Evolutionary conservation across 2,329 filamentous ascomycete genomes (phyloP), one percentile per base, ranked within the genome.

Genomic region (Aspergillus melleus): DNA sequence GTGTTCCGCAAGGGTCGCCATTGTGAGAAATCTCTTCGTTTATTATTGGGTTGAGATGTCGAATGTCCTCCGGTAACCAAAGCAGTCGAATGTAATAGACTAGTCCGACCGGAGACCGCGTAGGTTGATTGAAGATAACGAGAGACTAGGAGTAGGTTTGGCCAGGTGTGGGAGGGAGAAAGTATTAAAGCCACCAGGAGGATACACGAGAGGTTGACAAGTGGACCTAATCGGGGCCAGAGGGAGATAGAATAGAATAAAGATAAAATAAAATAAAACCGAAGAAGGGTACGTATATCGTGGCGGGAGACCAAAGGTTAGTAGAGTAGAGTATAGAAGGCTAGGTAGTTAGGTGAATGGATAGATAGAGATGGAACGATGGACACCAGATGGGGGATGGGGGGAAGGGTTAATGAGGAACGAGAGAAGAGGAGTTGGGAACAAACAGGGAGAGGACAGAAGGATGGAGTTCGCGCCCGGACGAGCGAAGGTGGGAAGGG

Each of bases 1-100:
- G 52, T 73, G 67, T 61, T 76, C 74, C 59, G 72, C 69, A 54
- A 77, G 68, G 52, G 74, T 72, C 61, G 73, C 72, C 73, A 76
- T 76, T 60, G 50, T 54, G 50, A 47, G 36, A 42, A 39, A 32
- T 20, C n/a, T 58, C 19, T 24, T 5, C 19, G n/a, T 46, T 14
- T n/a, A 6, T 6, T n/a, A 14, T 42, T 14, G 16, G 14, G 16
- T 8, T 42, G 6, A 42, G 14, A 8, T n/a, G 36, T 42, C 4
- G 14, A n/a, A 42, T 42, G 36, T 8, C 36, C 36, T 42, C 14
- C 36, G 36, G 32, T 36, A 36, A 12, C 12, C 32, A 11, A 36
- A 14, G 32, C 32, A 36, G 32, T 36, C 32, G 32, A 20, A 46
- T 10, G 24, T 24, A 24, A 47, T 47, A 47, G 44, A 24, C 19